Conservation (phyloP, 2,329 filamentous ascomycete genomes). For the Xylaria sp. region DNA sequence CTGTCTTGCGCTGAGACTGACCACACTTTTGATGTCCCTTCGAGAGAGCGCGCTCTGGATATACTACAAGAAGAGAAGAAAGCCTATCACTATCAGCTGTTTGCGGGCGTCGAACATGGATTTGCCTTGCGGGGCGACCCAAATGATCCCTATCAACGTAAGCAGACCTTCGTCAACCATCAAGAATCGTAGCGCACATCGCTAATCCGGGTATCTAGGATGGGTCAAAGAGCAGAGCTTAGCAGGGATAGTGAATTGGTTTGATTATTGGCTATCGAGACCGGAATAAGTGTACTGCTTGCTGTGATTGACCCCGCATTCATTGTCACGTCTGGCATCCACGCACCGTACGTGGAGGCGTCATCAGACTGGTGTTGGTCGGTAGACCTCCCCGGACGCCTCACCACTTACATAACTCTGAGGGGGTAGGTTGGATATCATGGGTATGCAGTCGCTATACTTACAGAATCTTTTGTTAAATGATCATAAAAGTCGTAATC, state of each 20-base stretch:
- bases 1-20: slow-evolving; percentile 54
- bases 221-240: slow-evolving; percentile 43
- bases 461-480: too few species aligned
- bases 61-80: slow-evolving; percentile 48
- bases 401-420: too few species aligned
- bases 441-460: too few species aligned
- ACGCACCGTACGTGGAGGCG: background rate
- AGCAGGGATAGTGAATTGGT: slow-evolving; percentile 38
- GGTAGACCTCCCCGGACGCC: background rate
- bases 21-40: slow-evolving; percentile 48
- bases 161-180: too few species aligned
- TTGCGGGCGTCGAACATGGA: slow-evolving; percentile 65
- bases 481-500: too few species aligned
- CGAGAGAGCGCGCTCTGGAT: slow-evolving; percentile 49
- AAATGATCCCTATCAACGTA: slow-evolving; percentile 48
- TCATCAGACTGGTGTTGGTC: background rate
- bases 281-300: background rate
- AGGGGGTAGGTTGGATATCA: too few species aligned
- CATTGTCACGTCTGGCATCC: background rate
- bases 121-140: slow-evolving; percentile 66
- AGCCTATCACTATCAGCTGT: slow-evolving; percentile 68
- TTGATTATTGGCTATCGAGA: slow-evolving; percentile 37
- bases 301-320: background rate
- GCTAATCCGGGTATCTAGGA: slow-evolving; percentile 25
- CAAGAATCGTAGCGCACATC: too few species aligned